phyloP scores from a whole-genome alignment of 768 basidiomycete species.

The Lepiota venenata region DNA sequence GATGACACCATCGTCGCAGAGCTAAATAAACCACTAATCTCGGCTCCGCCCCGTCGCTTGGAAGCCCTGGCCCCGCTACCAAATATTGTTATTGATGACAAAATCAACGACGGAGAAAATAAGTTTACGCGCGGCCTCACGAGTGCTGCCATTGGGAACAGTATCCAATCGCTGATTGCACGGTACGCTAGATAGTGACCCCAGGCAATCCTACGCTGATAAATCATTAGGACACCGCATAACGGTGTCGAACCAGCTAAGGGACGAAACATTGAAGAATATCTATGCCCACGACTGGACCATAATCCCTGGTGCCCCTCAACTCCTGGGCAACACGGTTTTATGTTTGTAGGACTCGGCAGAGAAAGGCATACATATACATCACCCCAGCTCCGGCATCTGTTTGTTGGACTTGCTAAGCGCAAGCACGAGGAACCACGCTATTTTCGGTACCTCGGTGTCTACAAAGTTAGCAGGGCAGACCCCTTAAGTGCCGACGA shows the following conservation, averaged over 20 bases:
- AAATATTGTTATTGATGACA: conserved; percentile 20
- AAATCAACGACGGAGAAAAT: conserved; percentile 21
- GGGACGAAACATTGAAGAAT: conserved; percentile 31
- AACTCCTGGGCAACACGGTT: conserved; percentile 47
- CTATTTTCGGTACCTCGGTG: conserved; percentile 43
- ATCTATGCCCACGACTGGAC: conserved; percentile 47
- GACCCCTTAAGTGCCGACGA: conserved; percentile 39
- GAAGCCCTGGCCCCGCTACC: conserved; percentile 21
- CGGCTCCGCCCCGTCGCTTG: conserved; percentile 20
- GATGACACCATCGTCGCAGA: conserved; percentile 11
- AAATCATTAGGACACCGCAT: conserved; percentile 20
- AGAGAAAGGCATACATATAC: conserved; percentile 40
- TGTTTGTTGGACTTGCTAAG: conserved; percentile 42
- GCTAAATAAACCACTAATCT: neutral
- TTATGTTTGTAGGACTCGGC: conserved; percentile 53
- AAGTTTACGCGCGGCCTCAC: conserved; percentile 38
- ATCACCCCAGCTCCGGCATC: conserved; percentile 34
- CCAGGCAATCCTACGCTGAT: neutral
- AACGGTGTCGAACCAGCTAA: conserved; percentile 27
- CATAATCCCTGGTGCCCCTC: conserved; percentile 55
- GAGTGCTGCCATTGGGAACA: conserved; percentile 34
- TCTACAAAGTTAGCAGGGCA: conserved; percentile 41
- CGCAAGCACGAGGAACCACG: conserved; percentile 19
- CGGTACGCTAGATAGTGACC: conserved; percentile 22
- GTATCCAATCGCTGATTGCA: conserved; percentile 32